Conservation (phyloP, 228 moss, liverwort and hornwort species). For the Sphagnum fallax region DNA sequence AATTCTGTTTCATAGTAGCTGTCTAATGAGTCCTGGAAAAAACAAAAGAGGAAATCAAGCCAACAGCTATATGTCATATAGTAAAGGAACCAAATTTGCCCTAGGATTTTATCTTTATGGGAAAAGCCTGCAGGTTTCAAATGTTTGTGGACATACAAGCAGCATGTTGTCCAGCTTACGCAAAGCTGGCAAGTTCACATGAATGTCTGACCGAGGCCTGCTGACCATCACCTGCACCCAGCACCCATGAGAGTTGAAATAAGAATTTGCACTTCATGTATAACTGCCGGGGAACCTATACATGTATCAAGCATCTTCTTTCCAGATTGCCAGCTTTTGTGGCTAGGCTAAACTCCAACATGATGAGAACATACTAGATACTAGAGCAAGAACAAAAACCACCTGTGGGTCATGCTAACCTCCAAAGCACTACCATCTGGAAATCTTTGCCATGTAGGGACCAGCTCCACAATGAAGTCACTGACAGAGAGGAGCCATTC, state of each 20-base stretch:
- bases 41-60: background rate
- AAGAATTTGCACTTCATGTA: background rate
- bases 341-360: background rate
- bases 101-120: too few relatives aligned
- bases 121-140: too few relatives aligned
- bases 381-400: background rate
- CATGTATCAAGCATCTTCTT: too few relatives aligned
- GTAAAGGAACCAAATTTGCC: background rate
- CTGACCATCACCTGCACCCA: conserved; percentile 82
- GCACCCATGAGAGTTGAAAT: background rate
- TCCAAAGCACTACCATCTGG: conserved; percentile 75
- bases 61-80: background rate
- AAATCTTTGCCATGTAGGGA: conserved; percentile 81
- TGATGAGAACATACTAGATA: background rate
- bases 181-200: conserved; percentile 85
- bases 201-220: conserved; percentile 84
- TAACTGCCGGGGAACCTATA: too few relatives aligned
- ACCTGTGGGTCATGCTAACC: conserved; percentile 23
- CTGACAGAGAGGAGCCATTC: conserved; percentile 93
- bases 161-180: conserved; percentile 89
- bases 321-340: background rate
- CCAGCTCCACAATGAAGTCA: conserved; percentile 95
- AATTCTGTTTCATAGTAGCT: conserved; percentile 77
- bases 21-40: conserved; percentile 72
- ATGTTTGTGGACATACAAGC: conserved; percentile 41